phyloP scores from a whole-genome alignment of 1,284 basidiomycete species.

The Ceraceosorus bombacis region DNA sequence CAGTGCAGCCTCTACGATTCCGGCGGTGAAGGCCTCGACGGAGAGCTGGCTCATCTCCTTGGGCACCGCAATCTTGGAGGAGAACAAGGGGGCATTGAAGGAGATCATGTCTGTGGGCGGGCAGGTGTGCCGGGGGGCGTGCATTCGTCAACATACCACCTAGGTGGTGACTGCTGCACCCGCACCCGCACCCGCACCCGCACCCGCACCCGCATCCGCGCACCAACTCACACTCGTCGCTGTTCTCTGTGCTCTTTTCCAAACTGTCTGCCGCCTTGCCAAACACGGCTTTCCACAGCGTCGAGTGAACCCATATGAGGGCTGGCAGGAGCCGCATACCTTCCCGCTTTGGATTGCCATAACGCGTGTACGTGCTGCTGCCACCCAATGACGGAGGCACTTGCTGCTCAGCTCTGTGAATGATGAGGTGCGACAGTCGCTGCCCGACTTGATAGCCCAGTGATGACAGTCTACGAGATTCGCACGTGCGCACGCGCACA shows the following conservation, averaged over 20 bases:
- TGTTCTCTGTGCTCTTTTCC: slow-evolving; percentile 88
- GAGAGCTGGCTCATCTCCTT: slow-evolving; percentile 86
- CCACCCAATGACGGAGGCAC: slow-evolving; percentile 14
- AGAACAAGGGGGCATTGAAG: slow-evolving; percentile 86
- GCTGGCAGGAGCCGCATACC: slow-evolving; percentile 33
- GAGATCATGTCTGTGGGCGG: slow-evolving; percentile 80
- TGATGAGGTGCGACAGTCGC: slow-evolving; percentile 22
- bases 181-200: background rate
- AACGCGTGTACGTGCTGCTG: slow-evolving; percentile 7
- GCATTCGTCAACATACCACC: background rate
- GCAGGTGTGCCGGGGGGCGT: background rate
- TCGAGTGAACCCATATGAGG: slow-evolving; percentile 49
- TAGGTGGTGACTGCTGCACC: background rate
- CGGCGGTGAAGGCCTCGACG: slow-evolving; percentile 92
- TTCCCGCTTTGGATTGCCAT: slow-evolving; percentile 39
- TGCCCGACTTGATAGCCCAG: slow-evolving; percentile 39
- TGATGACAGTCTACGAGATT: slow-evolving; percentile 14
- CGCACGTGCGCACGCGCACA: background rate
- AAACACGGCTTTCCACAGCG: slow-evolving; percentile 88
- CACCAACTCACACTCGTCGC: slow-evolving; percentile 74
- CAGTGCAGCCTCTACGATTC: slow-evolving; percentile 91
- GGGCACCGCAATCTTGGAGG: slow-evolving; percentile 84
- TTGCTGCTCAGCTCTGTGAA: slow-evolving; percentile 32
- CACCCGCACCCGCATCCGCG: background rate
- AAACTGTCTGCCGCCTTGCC: slow-evolving; percentile 87